phyloP scores from a whole-genome alignment of 768 basidiomycete genomes.

The Auriscalpium microsporum region DNA sequence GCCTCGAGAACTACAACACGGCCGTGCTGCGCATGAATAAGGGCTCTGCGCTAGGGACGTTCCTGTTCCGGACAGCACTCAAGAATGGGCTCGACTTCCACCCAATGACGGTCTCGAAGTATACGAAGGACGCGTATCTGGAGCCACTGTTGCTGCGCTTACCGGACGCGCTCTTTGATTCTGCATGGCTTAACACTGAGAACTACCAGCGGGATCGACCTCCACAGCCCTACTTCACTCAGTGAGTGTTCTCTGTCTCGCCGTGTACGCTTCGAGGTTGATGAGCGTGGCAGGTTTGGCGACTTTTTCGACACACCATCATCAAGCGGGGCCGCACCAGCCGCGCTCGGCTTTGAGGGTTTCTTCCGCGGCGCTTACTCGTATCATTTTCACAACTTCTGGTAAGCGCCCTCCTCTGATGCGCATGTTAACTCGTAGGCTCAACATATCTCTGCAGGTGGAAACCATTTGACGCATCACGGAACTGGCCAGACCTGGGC shows the following conservation, averaged over 20 bases:
- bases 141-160: conserved; percentile 79
- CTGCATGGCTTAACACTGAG: conserved; percentile 95
- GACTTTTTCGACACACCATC: conserved; percentile 83
- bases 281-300: conserved; percentile 43
- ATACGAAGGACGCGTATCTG: conserved; percentile 81
- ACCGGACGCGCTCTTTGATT: conserved; percentile 93
- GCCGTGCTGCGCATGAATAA: conserved; percentile 93
- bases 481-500: conserved; percentile 96
- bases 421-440: not conserved
- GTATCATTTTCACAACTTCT: conserved; percentile 94
- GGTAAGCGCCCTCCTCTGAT: conserved; percentile 37
- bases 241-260: conserved; percentile 36
- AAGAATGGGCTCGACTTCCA: conserved; percentile 96
- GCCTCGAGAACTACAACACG: conserved; percentile 90
- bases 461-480: conserved; percentile 85
- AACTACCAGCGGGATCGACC: conserved; percentile 87
- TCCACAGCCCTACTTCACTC: conserved; percentile 88
- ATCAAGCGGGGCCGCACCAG: conserved; percentile 68
- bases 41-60: conserved; percentile 82
- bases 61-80: conserved; percentile 89
- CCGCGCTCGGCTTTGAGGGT: conserved; percentile 84
- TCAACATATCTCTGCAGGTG: conserved; percentile 49
- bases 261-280: not conserved
- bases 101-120: conserved; percentile 89
- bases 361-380: conserved; percentile 96